Conservation (phyloP, 139 green algal species). For the Picochlorum sp. region DNA sequence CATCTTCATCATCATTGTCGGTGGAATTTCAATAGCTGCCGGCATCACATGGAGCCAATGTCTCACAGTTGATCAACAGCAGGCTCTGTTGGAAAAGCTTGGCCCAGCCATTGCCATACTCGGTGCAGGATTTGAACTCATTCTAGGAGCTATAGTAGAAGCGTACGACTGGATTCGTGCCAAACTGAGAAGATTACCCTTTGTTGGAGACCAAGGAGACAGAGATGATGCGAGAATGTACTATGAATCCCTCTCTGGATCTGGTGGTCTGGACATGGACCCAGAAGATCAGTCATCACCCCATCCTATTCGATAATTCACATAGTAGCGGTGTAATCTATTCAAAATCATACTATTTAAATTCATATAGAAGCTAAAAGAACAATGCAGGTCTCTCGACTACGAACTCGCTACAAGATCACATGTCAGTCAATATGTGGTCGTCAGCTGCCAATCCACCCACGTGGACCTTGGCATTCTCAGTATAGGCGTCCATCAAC, state of each 20-base stretch:
- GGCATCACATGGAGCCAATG: conserved; percentile 24
- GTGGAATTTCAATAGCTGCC: conserved; percentile 19
- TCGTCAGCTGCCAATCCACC: too few species aligned
- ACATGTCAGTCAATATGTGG: too few species aligned
- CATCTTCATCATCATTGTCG: conserved; percentile 19
- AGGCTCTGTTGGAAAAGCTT: not conserved
- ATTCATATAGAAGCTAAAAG: not conserved
- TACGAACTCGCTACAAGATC: too few species aligned
- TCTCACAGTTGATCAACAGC: conserved; percentile 4
- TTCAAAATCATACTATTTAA: not conserved
- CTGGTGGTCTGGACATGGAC: conserved; percentile 21
- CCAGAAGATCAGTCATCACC: conserved; percentile 27
- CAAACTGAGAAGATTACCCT: conserved; percentile 3
- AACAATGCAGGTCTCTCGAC: too few species aligned
- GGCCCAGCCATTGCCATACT: conserved; percentile 5
- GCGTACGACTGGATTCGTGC: conserved; percentile 19
- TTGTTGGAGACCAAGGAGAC: not conserved
- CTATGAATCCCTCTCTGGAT: conserved; percentile 13
- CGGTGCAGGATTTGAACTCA: conserved; percentile 5
- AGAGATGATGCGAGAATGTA: conserved; percentile 7
- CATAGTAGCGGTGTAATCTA: not conserved
- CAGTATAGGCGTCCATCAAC: too few species aligned
- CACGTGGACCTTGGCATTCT: too few species aligned
- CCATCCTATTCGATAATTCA: not conserved
- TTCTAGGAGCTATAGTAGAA: conserved; percentile 16